Evolutionary conservation across 805 yeast genomes (phyloP), one percentile per base, ranked within the genome.

Genomic region (Brettanomyces naardenensis): DNA sequence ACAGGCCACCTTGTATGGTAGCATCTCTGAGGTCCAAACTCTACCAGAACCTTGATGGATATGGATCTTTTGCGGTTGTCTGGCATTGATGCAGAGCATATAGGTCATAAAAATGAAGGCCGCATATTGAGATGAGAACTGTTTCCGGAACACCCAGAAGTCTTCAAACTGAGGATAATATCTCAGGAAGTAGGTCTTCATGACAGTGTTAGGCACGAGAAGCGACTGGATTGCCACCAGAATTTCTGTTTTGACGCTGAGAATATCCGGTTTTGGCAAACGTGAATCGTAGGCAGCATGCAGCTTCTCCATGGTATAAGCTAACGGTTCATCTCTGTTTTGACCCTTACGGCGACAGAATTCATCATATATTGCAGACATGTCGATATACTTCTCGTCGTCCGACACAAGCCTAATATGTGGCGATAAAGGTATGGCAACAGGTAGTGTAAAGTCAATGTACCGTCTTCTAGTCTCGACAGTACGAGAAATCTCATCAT

Each of bases 81-180:
- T 77, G 34, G 82, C 78, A 56, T 87, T 87, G 51, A 92, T 85
- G 62, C 95, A 80, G 84, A 92, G 77, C 88, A 90, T 82, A 53
- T 86, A 87, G 1, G 97, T 85, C 71, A 89, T 79, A 59, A 90
- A 90, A 31, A 87, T 78, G 50, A 92, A 83, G 0, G 95, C 79
- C 4, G 97, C 97, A 61, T 90, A 92, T 59, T 89, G 95, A 20
- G 95, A 80, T 4, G 96, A 78, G 54, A 92, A 94, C 54, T 89
- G 96, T 52, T 88, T 87, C 45, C 97, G 75, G 78, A 94, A 92
- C 37, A 90, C 63, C 98, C 98, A 92, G 68, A 90, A 92, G 52
- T 90, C 97, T 58, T 84, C 96, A 56, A 81, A 94, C 41, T 78
- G 73, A 10, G 80, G 71, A 59, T 79, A 92, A 29, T 78, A 64